Evolutionary conservation across 495 filamentous ascomycete genomes (phyloP), one percentile per base, ranked within the genome.

Genomic region (Astrothelium subdiscretum): DNA sequence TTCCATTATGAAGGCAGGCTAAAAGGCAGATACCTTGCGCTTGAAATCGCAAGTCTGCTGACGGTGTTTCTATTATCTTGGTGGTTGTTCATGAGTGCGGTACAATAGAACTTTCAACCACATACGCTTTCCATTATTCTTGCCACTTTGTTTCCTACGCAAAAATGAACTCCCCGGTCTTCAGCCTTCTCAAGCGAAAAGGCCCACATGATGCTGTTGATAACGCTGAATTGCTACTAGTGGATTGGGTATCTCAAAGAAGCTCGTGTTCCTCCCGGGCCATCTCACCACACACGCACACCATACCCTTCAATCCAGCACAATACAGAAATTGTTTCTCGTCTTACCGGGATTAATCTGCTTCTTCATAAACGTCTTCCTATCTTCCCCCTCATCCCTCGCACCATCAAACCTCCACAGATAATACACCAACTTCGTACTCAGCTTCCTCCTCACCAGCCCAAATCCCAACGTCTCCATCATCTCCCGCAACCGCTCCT

Each of bases 301-400:
- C 48, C 48, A 15, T 18, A 8, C 24, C 2, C n/a, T 2, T 54
- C 24, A 54, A 5, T 29, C 11, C 22, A 95, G 66, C 42, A 89
- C 79, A 64, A 97, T 83, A 20, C 90, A 82, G 75, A 97, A 97
- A 71, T 97, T 96, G 74, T 97, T 97, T 68, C 90, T 81, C 31
- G 78, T 80, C 60, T 77, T 77, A 2, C 92, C 92, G 32, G 87
- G 77, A 54, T 87, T 84, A 42, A 96, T 72, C 66, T 90, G 85
- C 62, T 83, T 80, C 72, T 96, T 97, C 67, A 79, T 80, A 70
- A 81, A 86, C 18, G 52, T 38, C 32, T 67, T 72, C 24, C 73
- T 65, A 31, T 68, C 73, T 31, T 74, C 66, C 70, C 75, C 52
- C 52, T 52, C 31, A 54, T 61, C 59, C 42, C 75, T 62, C 62